Base-by-base conservation (phyloP, 306 rosid species). In the Begonia fuchsioides region DNA sequence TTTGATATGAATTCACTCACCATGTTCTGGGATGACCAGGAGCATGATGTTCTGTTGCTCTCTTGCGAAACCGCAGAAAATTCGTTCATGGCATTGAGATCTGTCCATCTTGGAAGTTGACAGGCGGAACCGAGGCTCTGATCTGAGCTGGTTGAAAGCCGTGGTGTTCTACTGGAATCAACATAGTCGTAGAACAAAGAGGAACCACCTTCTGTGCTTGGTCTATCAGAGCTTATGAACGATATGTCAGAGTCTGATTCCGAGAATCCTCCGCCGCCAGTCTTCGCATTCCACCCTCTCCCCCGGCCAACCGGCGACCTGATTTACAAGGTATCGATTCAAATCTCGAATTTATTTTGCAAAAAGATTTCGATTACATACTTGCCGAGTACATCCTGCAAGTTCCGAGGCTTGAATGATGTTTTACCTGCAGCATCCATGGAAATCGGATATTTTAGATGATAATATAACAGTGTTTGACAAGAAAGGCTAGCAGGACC, bases 161-260 rank as follows among this genome's bases (percentile, higher is more conserved):
- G 65, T 6, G 81, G 51, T 17, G 67, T 72, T 47, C 78, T 59
- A 19, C 58, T 60, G 6, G 72, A 55, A 39, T 82, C 94, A 17
- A 64, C 38, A 44, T 52, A 71, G n/a, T 90, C 94, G 12, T 63
- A 62, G 46, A 49, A 57, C 39, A 71, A 49, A 45, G 92, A 71
- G 48, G 97, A 74, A 17, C 74, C 19, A 16, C 78, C 73, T 1
- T 67, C 95, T 46, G 80, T 70, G 65, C 92, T 81, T 35, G 87
- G 68, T 68, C 95, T 82, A 12, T 48, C 94, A 0, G 98, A 85
- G 79, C 93, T 81, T 15, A 82, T 53, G 57, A 85, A 92, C 57
- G 96, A 85, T 67, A 82, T 82, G 53, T 92, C 96, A 12, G 87
- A 58, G 13, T 85, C 96, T 6, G 81, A 58, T 20, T 76, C 96